Percentiles rank a stretch among this genome's conserved stretches.
phyloP scores from a whole-genome alignment of 1,139 yeast species.

The Taiozyma sp. region DNA sequence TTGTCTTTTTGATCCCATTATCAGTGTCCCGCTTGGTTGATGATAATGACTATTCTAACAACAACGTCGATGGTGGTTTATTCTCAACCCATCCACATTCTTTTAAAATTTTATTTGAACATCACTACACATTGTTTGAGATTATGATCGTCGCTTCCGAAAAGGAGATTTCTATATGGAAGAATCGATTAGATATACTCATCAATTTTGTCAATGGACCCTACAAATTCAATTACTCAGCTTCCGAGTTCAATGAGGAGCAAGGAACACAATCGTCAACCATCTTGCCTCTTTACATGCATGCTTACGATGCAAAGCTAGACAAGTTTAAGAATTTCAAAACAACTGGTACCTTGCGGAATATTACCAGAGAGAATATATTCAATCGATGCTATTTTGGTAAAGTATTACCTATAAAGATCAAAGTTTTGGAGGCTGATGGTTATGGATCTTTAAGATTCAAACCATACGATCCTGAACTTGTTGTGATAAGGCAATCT shows the following conservation, averaged over 20 bases:
- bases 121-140: conserved; percentile 38
- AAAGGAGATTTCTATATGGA: conserved; percentile 40
- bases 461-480: neutral
- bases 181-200: conserved; percentile 29
- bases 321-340: conserved; percentile 7
- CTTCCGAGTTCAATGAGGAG: conserved; percentile 20
- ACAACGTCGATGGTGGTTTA: conserved; percentile 31
- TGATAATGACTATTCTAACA: conserved; percentile 22
- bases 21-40: conserved; percentile 28
- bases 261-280: conserved; percentile 18
- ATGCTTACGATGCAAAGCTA: conserved; percentile 17
- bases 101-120: conserved; percentile 44
- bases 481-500: conserved; percentile 4
- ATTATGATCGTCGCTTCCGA: conserved; percentile 35
- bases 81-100: conserved; percentile 28
- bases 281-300: conserved; percentile 15
- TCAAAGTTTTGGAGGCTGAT: conserved; percentile 7
- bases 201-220: conserved; percentile 39
- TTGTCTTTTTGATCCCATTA: conserved; percentile 45
- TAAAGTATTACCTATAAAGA: conserved; percentile 12
- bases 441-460: conserved; percentile 7
- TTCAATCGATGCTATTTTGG: conserved; percentile 18
- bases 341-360: neutral
- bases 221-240: conserved; percentile 31
- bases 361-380: neutral